Evolutionary conservation across 2,329 filamentous ascomycete genomes (phyloP).

Genomic region (Xylaria sp.): DNA sequence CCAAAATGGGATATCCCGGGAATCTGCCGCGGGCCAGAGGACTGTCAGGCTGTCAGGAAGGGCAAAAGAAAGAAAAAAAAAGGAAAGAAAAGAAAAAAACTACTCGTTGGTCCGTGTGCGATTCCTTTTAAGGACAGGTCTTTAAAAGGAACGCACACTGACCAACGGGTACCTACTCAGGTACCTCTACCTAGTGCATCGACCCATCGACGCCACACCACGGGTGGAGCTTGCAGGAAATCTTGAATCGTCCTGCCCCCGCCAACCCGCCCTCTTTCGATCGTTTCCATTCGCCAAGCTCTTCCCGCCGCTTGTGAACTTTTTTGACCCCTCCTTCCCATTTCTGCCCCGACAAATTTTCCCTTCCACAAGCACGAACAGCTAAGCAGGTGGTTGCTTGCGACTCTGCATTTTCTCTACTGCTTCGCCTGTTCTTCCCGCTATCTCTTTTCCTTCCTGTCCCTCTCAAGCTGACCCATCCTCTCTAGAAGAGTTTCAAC

Average conservation of each 20-base stretch:
- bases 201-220: background rate
- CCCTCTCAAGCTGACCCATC: conserved; percentile 12
- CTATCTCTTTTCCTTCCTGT: conserved; percentile 15
- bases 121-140: too few relatives aligned
- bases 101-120: conserved; percentile 11
- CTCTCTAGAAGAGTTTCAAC: conserved; percentile 26
- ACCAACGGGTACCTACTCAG: too few relatives aligned
- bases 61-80: too few relatives aligned
- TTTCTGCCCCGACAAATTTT: conserved; percentile 32
- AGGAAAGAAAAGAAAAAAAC: conserved; percentile 6
- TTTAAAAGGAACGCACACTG: too few relatives aligned
- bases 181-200: background rate
- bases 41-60: background rate
- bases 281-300: background rate
- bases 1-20: conserved; percentile 10
- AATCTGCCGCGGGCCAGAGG: conserved; percentile 12
- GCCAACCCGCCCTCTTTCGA: background rate
- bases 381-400: conserved; percentile 37
- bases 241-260: background rate
- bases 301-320: background rate
- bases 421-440: conserved; percentile 4
- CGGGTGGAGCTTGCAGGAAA: background rate
- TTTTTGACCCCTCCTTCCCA: conserved; percentile 24
- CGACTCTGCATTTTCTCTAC: conserved; percentile 28
- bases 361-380: conserved; percentile 33